These are phyloP conservation scores for Pyrenophora seminiperda DNA, from an alignment of 2,329 filamentous ascomycete species.

Conservation along the genomic window DNA sequence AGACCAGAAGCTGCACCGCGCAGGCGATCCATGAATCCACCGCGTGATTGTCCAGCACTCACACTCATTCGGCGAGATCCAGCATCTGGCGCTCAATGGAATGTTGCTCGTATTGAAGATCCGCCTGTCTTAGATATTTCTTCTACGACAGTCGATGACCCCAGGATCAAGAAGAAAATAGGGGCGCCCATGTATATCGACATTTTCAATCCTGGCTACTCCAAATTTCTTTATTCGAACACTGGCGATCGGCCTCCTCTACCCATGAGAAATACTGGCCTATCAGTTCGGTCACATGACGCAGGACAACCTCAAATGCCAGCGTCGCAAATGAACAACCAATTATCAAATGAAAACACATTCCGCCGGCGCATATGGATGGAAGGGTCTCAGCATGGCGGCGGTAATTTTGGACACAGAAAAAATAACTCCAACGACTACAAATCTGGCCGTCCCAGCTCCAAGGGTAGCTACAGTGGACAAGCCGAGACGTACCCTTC, in stretches of 20 bases:
- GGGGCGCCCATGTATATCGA: conserved; percentile 58
- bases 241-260: conserved; percentile 22
- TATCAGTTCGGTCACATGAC: conserved; percentile 19
- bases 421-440: conserved; percentile 42
- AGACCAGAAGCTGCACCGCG: conserved; percentile 26
- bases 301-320: background rate
- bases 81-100: conserved; percentile 56
- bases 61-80: conserved; percentile 60
- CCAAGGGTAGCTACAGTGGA: conserved; percentile 28
- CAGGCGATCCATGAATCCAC: conserved; percentile 26
- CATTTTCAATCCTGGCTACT: conserved; percentile 64
- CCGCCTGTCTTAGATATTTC: conserved; percentile 52
- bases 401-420: conserved; percentile 49
- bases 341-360: conserved; percentile 23
- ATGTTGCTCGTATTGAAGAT: conserved; percentile 56
- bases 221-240: conserved; percentile 55
- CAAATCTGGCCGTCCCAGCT: conserved; percentile 25
- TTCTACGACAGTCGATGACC: conserved; percentile 47
- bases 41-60: conserved; percentile 37
- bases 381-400: conserved; percentile 51
- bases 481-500: conserved; percentile 18
- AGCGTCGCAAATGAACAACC: background rate
- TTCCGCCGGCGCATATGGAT: conserved; percentile 56
- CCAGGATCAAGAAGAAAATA: conserved; percentile 40
- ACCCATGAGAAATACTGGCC: conserved; percentile 21